phyloP scores from a whole-genome alignment of 805 yeast genomes.

The Candida piceae region DNA sequence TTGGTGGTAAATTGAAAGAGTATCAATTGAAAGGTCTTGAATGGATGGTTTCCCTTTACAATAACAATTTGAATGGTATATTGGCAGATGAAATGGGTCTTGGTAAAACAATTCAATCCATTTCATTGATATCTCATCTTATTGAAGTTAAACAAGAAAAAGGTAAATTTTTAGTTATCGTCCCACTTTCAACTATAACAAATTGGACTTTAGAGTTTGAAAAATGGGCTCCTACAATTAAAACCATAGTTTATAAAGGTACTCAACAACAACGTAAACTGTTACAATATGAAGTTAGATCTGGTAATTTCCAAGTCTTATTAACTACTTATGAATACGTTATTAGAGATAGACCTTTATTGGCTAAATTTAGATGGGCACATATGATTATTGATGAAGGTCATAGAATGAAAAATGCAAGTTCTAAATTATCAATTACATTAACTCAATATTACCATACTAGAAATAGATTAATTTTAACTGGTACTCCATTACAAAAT shows the following conservation, averaged over 20 bases:
- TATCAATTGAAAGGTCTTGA: slow-evolving; percentile 64
- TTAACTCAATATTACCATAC: slow-evolving; percentile 69
- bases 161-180: slow-evolving; percentile 74
- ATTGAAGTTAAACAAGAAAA: slow-evolving; percentile 60
- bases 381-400: slow-evolving; percentile 92
- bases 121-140: slow-evolving; percentile 67
- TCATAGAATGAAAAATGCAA: slow-evolving; percentile 80
- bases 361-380: slow-evolving; percentile 67
- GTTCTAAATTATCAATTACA: slow-evolving; percentile 67
- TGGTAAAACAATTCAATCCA: slow-evolving; percentile 71
- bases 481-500: slow-evolving; percentile 86
- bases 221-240: slow-evolving; percentile 81
- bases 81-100: slow-evolving; percentile 67
- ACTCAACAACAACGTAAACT: slow-evolving; percentile 66
- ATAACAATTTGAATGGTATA: slow-evolving; percentile 58
- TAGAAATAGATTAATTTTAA: slow-evolving; percentile 70
- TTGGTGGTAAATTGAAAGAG: slow-evolving; percentile 78
- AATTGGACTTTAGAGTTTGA: slow-evolving; percentile 85
- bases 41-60: slow-evolving; percentile 63
- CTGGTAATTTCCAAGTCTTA: slow-evolving; percentile 69
- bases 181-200: slow-evolving; percentile 77
- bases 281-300: slow-evolving; percentile 57
- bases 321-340: slow-evolving; percentile 81
- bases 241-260: slow-evolving; percentile 72
- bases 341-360: slow-evolving; percentile 67